A percentile compares a stretch with the other conserved stretches of the same genome.
phyloP scores from a whole-genome alignment of 208 protist genomes.

The Zelonia costaricensis region DNA sequence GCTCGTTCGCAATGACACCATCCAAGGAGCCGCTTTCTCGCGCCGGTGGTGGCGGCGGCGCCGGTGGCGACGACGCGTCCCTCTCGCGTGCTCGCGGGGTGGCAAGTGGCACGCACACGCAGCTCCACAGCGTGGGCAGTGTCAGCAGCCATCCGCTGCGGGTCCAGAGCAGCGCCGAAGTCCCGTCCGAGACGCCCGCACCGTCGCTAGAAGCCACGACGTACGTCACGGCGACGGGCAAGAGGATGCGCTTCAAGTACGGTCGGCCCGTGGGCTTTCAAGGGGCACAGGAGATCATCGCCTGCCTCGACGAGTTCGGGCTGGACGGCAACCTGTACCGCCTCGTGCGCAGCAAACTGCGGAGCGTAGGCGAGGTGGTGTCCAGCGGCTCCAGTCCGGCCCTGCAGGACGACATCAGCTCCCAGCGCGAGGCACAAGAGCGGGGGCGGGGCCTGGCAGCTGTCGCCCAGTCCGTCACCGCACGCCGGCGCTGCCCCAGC shows the following conservation, averaged over 20 bases:
- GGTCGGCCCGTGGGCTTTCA: conserved; percentile 13
- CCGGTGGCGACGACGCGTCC: background rate
- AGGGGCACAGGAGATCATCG: conserved; percentile 18
- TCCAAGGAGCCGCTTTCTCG: background rate
- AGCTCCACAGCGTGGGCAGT: background rate
- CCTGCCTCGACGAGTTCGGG: conserved; percentile 11
- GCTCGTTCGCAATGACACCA: background rate
- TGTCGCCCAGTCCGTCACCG: conserved; percentile 11
- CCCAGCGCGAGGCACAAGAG: conserved; percentile 10
- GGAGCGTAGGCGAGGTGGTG: conserved; percentile 23
- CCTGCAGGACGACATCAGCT: background rate
- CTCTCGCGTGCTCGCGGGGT: background rate
- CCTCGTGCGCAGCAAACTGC: conserved; percentile 12
- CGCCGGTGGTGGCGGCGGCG: background rate
- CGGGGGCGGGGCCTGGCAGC: conserved; percentile 9
- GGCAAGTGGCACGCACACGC: background rate
- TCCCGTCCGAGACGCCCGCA: background rate
- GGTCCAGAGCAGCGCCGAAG: background rate
- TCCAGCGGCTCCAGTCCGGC: background rate
- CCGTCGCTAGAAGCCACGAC: conserved; percentile 2
- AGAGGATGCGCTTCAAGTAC: conserved; percentile 9
- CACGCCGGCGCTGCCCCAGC: background rate
- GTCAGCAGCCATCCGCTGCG: background rate
- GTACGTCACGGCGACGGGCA: conserved; percentile 4
- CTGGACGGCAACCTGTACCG: conserved; percentile 23